phyloP scores from a whole-genome alignment of 2,329 filamentous ascomycete species.

The Onygena corvina region DNA sequence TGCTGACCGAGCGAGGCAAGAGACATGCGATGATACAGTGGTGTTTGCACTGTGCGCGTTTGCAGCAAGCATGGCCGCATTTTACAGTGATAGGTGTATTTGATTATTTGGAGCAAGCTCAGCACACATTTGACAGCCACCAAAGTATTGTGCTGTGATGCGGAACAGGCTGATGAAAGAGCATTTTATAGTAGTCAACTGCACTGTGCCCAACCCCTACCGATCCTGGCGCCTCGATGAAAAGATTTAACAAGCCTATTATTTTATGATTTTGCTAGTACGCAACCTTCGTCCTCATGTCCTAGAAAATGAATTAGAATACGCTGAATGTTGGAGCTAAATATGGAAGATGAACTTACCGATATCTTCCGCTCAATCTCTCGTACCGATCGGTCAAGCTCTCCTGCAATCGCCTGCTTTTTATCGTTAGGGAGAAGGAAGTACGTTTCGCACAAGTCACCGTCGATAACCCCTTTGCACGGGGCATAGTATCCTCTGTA shows the following conservation, averaged over 20 bases:
- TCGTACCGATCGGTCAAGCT: slow-evolving; percentile 77
- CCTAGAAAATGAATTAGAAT: slow-evolving; percentile 32
- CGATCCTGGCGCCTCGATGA: slow-evolving; percentile 17
- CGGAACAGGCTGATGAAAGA: not conserved
- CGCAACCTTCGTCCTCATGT: slow-evolving; percentile 47
- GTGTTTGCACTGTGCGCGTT: not conserved
- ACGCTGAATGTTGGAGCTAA: not conserved
- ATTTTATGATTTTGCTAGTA: slow-evolving; percentile 29
- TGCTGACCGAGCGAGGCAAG: slow-evolving; percentile 41
- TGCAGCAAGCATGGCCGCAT: not conserved
- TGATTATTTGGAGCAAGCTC: not conserved
- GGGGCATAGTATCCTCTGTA: slow-evolving; percentile 94
- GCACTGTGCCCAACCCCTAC: not conserved
- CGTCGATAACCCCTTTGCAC: slow-evolving; percentile 92
- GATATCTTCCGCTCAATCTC: slow-evolving; percentile 96
- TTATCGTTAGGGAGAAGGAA: slow-evolving; percentile 71
- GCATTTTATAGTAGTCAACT: not conserved
- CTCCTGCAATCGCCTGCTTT: slow-evolving; percentile 88
- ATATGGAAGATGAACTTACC: slow-evolving; percentile 29
- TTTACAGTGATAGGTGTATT: not conserved
- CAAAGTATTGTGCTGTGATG: not conserved
- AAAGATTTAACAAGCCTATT: slow-evolving; percentile 7
- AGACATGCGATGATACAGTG: slow-evolving; percentile 28
- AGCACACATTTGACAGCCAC: not conserved
- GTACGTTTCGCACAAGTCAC: slow-evolving; percentile 89